Conservation (phyloP, 2,329 filamentous ascomycete genomes). For the Ceratocystis harringtonii region DNA sequence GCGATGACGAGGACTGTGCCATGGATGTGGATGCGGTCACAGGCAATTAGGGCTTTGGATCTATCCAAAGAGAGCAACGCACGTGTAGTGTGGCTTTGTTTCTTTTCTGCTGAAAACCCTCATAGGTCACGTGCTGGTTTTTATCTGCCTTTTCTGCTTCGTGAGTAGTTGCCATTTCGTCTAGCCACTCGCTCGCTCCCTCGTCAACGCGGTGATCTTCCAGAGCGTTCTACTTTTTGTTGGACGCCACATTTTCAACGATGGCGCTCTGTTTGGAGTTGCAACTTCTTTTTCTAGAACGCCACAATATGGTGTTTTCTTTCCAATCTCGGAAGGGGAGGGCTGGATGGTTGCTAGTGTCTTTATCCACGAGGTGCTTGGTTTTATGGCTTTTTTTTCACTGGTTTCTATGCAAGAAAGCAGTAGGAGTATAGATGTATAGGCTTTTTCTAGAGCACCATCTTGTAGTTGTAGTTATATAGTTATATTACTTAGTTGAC, state of each 20-base stretch:
- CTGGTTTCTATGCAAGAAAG: not conserved
- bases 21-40: conserved; percentile 14
- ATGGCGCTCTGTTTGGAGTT: not conserved
- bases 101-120: not conserved
- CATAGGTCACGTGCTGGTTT: not conserved
- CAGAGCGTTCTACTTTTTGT: not conserved
- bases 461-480: not conserved
- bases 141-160: not conserved
- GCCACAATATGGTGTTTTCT: not conserved
- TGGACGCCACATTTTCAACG: not conserved
- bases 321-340: not conserved
- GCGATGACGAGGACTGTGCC: conserved; percentile 24
- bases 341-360: not conserved
- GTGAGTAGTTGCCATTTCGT: not conserved
- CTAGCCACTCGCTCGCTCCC: not conserved
- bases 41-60: not conserved
- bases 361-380: not conserved
- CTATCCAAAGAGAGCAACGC: not conserved
- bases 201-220: not conserved
- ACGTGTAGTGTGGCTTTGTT: not conserved
- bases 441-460: not conserved
- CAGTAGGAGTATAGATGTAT: not conserved
- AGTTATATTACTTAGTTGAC: too few relatives aligned
- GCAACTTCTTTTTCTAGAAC: not conserved
- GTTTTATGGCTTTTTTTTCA: not conserved